Percentiles rank a stretch among this genome's conserved stretches.
Conservation (phyloP, 208 protist species). For the Wallacemonas collosoma region DNA sequence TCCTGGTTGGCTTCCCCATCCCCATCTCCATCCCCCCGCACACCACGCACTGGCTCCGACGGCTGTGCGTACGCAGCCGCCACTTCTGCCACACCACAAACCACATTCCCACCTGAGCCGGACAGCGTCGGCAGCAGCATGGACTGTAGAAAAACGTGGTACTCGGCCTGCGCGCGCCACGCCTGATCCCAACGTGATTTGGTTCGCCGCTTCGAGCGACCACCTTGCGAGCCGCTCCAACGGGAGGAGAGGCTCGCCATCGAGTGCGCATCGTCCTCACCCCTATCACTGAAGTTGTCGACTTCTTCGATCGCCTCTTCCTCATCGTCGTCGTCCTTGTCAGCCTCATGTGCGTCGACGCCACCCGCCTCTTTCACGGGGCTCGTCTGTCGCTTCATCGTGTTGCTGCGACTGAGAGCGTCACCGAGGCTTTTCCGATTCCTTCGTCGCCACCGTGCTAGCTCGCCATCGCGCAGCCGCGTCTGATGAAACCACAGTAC, state of each 20-base stretch:
- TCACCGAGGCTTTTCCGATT: no score
- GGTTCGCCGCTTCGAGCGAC: no score
- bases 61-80: not conserved
- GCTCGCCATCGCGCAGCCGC: not conserved
- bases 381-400: no score
- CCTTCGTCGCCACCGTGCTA: not conserved
- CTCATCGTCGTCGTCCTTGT: not conserved
- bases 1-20: no score
- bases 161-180: not conserved
- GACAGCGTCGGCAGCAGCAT: slow-evolving; percentile 11
- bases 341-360: not conserved
- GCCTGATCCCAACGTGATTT: not conserved
- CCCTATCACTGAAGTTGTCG: not conserved
- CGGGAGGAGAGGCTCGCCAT: not conserved
- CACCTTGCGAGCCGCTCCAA: not conserved
- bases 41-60: no score
- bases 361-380: not conserved
- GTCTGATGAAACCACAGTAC: slow-evolving; percentile 11
- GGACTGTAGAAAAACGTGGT: not conserved
- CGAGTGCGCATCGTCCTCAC: not conserved
- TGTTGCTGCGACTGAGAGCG: no score
- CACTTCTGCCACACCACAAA: not conserved
- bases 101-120: not conserved
- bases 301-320: slow-evolving; percentile 1
- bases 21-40: no score